Conservation (phyloP, 208 protist species). For the Histomonas meleagridis region DNA sequence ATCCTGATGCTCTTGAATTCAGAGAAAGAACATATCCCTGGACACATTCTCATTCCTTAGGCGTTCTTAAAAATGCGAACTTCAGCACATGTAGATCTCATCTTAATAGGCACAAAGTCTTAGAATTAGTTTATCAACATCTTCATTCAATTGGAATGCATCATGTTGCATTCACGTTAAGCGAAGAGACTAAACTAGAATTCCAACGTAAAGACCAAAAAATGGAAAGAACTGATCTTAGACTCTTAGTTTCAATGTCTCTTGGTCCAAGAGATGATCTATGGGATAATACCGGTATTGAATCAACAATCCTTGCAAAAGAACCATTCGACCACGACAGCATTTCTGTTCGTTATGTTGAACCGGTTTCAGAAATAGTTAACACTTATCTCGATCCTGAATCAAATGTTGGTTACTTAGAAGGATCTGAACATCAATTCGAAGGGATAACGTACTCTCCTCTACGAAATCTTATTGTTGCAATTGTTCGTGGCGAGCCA, state of each 20-base stretch:
- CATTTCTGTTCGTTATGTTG: background rate
- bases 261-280: constrained; percentile 1
- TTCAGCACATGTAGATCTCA: background rate
- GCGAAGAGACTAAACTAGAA: background rate
- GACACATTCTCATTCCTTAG: background rate
- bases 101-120: background rate
- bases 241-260: background rate
- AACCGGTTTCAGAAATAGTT: background rate
- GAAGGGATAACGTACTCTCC: background rate
- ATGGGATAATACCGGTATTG: constrained; percentile 24
- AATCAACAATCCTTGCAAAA: background rate
- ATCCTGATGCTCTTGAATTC: background rate
- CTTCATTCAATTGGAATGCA: constrained; percentile 18
- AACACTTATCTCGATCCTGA: background rate
- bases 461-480: background rate
- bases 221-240: background rate
- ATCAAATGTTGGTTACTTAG: background rate
- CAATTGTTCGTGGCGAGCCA: background rate
- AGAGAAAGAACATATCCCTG: background rate
- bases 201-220: constrained; percentile 32
- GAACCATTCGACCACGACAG: constrained; percentile 16
- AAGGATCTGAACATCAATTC: background rate
- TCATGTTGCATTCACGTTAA: background rate
- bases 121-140: constrained; percentile 5
- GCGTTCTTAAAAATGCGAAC: background rate